These are phyloP conservation scores for Auricularia cornea DNA, from an alignment of 768 basidiomycete species.

Conservation along the genomic window DNA sequence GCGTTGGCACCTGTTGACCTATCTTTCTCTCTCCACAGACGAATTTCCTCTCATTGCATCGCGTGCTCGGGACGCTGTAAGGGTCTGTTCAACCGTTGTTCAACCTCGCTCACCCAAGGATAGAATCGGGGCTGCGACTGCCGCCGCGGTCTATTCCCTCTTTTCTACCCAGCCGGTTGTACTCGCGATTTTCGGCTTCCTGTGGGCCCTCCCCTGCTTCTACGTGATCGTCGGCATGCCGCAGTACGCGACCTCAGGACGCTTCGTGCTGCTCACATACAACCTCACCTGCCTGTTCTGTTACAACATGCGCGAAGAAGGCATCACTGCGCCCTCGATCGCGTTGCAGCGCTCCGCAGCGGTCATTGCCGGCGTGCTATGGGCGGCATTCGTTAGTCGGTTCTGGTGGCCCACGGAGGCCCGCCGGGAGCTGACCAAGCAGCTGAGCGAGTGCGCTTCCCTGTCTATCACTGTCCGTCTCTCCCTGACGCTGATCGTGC, in stretches of 20 bases:
- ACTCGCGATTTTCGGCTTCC: constrained; percentile 76
- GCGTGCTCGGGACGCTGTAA: constrained; percentile 78
- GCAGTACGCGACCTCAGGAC: constrained; percentile 60
- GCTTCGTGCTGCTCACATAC: constrained; percentile 81
- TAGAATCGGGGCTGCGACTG: constrained; percentile 73
- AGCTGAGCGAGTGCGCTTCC: constrained; percentile 84
- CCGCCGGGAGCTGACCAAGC: constrained; percentile 73
- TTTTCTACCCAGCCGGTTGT: constrained; percentile 70
- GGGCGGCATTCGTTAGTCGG: constrained; percentile 80
- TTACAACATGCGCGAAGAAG: constrained; percentile 66
- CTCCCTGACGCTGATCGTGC: constrained; percentile 4
- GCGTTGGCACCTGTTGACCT: constrained; percentile 1
- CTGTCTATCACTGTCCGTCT: constrained; percentile 5
- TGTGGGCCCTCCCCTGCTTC: constrained; percentile 91
- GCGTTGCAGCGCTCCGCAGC: constrained; percentile 72
- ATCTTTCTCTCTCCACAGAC: constrained; percentile 41
- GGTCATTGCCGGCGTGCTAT: constrained; percentile 79
- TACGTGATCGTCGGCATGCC: constrained; percentile 79
- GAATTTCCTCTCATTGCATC: constrained; percentile 76
- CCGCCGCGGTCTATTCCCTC: constrained; percentile 59
- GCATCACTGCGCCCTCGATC: constrained; percentile 55
- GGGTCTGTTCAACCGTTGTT: constrained; percentile 25
- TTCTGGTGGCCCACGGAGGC: constrained; percentile 98
- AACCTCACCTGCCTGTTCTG: constrained; percentile 78
- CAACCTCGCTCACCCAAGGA: neutral